Percentiles rank a stretch among this genome's conserved stretches.
These are phyloP conservation scores for Fusarium incarnatum DNA, from an alignment of 2,329 filamentous ascomycete species.

Conservation along the genomic window DNA sequence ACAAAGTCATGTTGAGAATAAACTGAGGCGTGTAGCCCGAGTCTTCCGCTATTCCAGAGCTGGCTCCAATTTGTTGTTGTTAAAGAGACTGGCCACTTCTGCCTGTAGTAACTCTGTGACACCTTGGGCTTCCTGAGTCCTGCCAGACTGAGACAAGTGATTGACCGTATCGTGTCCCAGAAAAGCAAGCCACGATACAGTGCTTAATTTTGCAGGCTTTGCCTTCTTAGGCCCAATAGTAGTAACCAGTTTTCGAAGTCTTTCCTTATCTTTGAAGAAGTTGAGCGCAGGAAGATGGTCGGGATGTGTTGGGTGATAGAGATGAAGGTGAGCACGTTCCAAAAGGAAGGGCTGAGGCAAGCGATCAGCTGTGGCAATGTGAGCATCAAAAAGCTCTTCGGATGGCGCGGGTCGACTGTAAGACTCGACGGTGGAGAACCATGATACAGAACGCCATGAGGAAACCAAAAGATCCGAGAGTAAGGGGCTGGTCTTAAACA, in stretches of 20 bases:
- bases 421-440: constrained; percentile 64
- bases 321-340: constrained; percentile 64
- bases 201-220: constrained; percentile 47
- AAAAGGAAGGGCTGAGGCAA: constrained; percentile 54
- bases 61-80: constrained; percentile 34
- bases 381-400: constrained; percentile 63
- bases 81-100: constrained; percentile 51
- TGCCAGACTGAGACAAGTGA: constrained; percentile 56
- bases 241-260: constrained; percentile 47
- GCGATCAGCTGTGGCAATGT: constrained; percentile 60
- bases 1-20: not conserved
- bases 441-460: constrained; percentile 63
- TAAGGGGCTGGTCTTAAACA: constrained; percentile 53
- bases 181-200: constrained; percentile 53
- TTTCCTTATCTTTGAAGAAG: constrained; percentile 55
- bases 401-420: constrained; percentile 60
- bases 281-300: constrained; percentile 60
- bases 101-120: constrained; percentile 54
- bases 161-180: constrained; percentile 62
- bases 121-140: constrained; percentile 55
- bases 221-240: constrained; percentile 43
- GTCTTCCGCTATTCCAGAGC: constrained; percentile 24
- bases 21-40: not conserved
- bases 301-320: constrained; percentile 66
- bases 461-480: constrained; percentile 54